Percentiles rank a stretch among this genome's conserved stretches.
phyloP scores from a whole-genome alignment of 169 alveolate species.

The Plasmodium blacklocki region DNA sequence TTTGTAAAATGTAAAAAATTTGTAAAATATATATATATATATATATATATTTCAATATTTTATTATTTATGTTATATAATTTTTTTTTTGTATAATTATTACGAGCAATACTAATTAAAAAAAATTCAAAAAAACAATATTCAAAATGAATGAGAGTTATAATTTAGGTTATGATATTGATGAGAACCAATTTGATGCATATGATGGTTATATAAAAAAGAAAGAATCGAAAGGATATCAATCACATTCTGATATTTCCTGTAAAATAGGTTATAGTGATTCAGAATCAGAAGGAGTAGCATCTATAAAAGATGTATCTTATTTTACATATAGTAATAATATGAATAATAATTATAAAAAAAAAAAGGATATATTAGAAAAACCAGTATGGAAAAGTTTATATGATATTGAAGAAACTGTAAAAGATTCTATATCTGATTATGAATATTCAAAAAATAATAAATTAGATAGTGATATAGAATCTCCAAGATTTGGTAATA shows the following conservation, averaged over 20 bases:
- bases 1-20: not conserved
- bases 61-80: not conserved
- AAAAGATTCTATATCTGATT: slow-evolving; percentile 60
- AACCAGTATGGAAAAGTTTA: slow-evolving; percentile 69
- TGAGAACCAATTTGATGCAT: slow-evolving; percentile 22
- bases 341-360: slow-evolving; percentile 12
- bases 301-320: slow-evolving; percentile 58
- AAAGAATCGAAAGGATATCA: slow-evolving; percentile 40
- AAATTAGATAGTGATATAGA: slow-evolving; percentile 29
- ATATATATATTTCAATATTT: not conserved
- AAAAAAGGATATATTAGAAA: slow-evolving; percentile 63
- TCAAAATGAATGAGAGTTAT: slow-evolving; percentile 40
- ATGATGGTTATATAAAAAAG: slow-evolving; percentile 19
- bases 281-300: slow-evolving; percentile 77
- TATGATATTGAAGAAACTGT: slow-evolving; percentile 68
- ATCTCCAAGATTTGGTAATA: slow-evolving; percentile 70
- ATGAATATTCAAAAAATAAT: slow-evolving; percentile 49
- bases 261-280: slow-evolving; percentile 72
- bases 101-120: not conserved
- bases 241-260: slow-evolving; percentile 65
- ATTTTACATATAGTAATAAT: slow-evolving; percentile 33
- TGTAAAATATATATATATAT: not conserved
- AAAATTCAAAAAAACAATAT: not conserved
- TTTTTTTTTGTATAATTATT: not conserved
- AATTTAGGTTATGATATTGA: no score